These are phyloP conservation scores for Cutaneotrichosporon cutaneum DNA, from an alignment of 1,284 basidiomycete genomes.

Conservation along the genomic window DNA sequence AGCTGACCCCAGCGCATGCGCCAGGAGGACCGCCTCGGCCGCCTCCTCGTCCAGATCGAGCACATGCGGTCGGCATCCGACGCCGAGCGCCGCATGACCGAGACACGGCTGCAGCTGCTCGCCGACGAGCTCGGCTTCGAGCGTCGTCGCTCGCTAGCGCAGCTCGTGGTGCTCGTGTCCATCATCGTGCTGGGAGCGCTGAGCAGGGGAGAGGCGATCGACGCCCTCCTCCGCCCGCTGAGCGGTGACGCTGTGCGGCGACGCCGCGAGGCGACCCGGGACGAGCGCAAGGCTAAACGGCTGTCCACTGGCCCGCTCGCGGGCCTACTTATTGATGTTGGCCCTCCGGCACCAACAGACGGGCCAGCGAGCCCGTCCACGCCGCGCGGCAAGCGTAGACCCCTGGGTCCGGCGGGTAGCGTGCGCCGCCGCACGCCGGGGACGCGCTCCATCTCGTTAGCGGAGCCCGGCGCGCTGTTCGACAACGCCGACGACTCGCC, in stretches of 20 bases:
- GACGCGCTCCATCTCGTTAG: slow-evolving; percentile 1
- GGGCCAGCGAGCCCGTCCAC: slow-evolving; percentile 4
- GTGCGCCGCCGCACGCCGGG: not conserved
- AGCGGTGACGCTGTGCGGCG: slow-evolving; percentile 33
- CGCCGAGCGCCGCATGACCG: slow-evolving; percentile 34
- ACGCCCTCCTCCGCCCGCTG: slow-evolving; percentile 41
- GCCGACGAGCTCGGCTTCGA: slow-evolving; percentile 47
- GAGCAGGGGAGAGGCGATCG: slow-evolving; percentile 34
- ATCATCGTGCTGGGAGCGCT: slow-evolving; percentile 40
- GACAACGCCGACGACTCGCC: not conserved
- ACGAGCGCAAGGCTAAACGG: slow-evolving; percentile 10
- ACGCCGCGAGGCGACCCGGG: not conserved
- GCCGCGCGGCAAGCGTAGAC: not conserved
- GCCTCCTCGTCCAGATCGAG: slow-evolving; percentile 43
- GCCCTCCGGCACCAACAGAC: not conserved
- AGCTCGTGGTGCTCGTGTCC: slow-evolving; percentile 43
- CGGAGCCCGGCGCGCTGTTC: slow-evolving; percentile 1
- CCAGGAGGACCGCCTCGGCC: slow-evolving; percentile 47
- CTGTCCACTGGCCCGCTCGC: slow-evolving; percentile 36
- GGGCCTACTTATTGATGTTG: slow-evolving; percentile 40
- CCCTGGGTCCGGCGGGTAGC: not conserved
- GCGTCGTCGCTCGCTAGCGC: slow-evolving; percentile 43
- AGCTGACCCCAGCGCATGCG: slow-evolving; percentile 7
- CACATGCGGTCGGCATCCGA: slow-evolving; percentile 39
- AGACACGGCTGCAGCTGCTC: slow-evolving; percentile 37